These are phyloP conservation scores for Limnanthes douglasii DNA, from an alignment of 345 rosid genomes.

Conservation along the genomic window DNA sequence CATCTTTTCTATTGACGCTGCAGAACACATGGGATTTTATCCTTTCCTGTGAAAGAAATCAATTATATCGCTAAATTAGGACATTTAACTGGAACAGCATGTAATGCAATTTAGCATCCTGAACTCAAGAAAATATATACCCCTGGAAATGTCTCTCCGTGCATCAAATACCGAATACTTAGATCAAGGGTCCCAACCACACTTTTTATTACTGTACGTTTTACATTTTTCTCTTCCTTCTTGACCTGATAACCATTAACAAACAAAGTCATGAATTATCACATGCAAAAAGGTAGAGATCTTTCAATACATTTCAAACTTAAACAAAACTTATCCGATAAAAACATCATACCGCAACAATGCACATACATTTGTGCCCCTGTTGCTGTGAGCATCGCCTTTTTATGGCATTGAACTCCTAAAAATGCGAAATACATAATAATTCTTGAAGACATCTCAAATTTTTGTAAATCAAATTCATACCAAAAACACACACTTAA, in stretches of 20 bases:
- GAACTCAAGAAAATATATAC: conserved; percentile 15
- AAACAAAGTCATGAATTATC: neutral
- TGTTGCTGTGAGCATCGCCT: conserved; percentile 28
- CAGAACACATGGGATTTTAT: conserved; percentile 37
- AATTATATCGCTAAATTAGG: conserved; percentile 5
- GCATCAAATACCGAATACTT: conserved; percentile 41
- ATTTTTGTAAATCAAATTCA: too few relatives aligned
- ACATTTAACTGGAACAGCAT: neutral
- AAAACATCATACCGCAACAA: conserved; percentile 37
- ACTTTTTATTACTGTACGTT: conserved; percentile 55
- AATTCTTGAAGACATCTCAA: too few relatives aligned
- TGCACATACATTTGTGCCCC: conserved; percentile 42
- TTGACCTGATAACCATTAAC: conserved; percentile 30
- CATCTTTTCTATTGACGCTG: conserved; percentile 18
- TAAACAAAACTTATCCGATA: neutral
- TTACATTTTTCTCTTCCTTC: conserved; percentile 40
- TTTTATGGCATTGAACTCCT: conserved; percentile 84
- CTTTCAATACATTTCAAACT: neutral
- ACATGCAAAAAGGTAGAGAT: too few relatives aligned
- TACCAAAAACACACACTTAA: neutral
- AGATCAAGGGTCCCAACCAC: conserved; percentile 86
- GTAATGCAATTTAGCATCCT: neutral
- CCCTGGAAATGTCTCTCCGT: conserved; percentile 87
- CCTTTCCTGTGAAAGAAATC: conserved; percentile 34
- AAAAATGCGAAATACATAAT: neutral